Percentiles rank a stretch among this genome's conserved stretches.
Evolutionary conservation across 345 rosid species (phyloP).

Genomic region (Citrus sp.): DNA sequence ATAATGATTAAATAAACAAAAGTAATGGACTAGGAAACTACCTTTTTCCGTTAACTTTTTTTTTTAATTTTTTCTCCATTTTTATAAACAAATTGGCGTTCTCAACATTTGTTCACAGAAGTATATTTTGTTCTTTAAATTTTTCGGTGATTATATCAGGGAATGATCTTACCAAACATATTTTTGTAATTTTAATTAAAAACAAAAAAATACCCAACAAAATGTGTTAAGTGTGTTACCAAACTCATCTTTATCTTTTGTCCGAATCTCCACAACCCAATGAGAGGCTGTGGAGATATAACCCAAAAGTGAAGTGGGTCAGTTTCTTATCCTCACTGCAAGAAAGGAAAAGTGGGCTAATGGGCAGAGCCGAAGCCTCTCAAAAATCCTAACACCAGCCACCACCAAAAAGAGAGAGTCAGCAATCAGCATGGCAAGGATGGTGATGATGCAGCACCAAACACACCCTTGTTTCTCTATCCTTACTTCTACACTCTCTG

Average conservation of each 20-base stretch:
- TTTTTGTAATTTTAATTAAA: no score
- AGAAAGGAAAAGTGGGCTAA: background rate
- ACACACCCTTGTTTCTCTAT: slow-evolving; percentile 52
- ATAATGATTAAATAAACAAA: no score
- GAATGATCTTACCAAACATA: no score
- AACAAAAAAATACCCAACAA: no score
- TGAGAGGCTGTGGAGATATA: slow-evolving; percentile 32
- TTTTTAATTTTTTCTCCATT: no score
- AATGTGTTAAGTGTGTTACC: no score
- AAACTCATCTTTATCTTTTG: background rate
- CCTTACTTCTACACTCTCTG: slow-evolving; percentile 65
- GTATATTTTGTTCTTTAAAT: no score
- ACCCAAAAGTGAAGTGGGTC: slow-evolving; percentile 19
- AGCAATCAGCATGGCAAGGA: slow-evolving; percentile 58
- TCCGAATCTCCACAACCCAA: background rate
- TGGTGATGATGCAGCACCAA: slow-evolving; percentile 54
- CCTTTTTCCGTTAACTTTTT: no score
- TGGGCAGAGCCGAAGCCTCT: background rate
- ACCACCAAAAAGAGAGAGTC: background rate
- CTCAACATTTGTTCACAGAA: no score
- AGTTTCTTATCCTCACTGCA: slow-evolving; percentile 31
- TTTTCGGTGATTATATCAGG: no score
- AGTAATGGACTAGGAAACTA: accelerated
- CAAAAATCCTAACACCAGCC: slow-evolving; percentile 12
- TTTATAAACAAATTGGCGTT: no score